Conservation (phyloP, 805 yeast species). For the Kodamaea neixiangensis region DNA sequence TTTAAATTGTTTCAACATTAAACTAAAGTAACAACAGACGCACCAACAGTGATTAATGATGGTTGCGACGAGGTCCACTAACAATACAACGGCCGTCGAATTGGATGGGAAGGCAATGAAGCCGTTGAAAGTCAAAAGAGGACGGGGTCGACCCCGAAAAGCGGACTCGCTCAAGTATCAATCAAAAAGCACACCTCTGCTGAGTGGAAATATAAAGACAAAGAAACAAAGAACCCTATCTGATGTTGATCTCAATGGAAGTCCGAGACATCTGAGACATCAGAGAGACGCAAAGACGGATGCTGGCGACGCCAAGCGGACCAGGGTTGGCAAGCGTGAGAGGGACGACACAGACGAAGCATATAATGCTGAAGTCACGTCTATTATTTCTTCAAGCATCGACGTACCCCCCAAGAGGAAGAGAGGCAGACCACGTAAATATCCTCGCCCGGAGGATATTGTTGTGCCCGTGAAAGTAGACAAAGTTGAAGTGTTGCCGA, state of each 20-base stretch:
- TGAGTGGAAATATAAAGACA: background rate
- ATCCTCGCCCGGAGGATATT: background rate
- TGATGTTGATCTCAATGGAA: background rate
- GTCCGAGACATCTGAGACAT: background rate
- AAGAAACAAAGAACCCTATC: background rate
- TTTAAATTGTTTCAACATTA: background rate
- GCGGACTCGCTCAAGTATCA: background rate
- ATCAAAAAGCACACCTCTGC: background rate
- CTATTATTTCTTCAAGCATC: constrained; percentile 7
- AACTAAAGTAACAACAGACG: background rate
- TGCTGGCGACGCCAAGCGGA: background rate
- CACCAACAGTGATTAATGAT: background rate
- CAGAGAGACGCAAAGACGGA: background rate
- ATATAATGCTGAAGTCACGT: background rate
- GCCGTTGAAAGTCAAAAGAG: background rate
- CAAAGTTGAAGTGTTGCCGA: too few relatives aligned
- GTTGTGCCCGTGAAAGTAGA: background rate
- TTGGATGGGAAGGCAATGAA: background rate
- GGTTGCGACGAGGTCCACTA: constrained; percentile 6
- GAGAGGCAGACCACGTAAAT: background rate
- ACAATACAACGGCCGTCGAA: background rate
- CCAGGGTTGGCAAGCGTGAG: background rate
- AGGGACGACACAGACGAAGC: background rate
- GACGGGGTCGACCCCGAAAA: background rate
- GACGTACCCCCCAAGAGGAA: background rate